These are phyloP conservation scores for Triticum dicoccoides DNA, from an alignment of 176 grass and related monocot species.

Conservation along the genomic window DNA sequence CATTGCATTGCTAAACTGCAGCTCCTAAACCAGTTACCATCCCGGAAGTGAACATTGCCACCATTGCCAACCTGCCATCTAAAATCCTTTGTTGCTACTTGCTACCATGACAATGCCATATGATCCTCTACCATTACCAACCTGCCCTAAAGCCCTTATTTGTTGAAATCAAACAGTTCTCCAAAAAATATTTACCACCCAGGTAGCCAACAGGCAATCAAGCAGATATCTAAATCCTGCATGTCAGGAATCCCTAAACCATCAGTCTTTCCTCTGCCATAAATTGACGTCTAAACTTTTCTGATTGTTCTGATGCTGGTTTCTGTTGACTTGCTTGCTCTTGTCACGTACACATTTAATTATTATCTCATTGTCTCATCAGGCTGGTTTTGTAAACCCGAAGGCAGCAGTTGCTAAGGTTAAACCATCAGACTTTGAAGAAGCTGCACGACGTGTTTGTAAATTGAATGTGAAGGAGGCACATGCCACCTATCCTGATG, in stretches of 20 bases:
- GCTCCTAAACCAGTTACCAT: background rate
- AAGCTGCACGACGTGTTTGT: constrained; percentile 77
- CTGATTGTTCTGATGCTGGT: background rate
- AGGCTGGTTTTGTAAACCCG: constrained; percentile 91
- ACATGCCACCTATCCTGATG: constrained; percentile 58
- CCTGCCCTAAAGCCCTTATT: background rate
- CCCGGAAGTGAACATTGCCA: background rate
- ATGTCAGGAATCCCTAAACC: background rate
- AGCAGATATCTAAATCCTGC: background rate
- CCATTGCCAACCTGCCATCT: background rate
- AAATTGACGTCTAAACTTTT: constrained; percentile 16
- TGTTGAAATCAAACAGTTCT: constrained; percentile 2
- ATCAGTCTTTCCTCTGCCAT: constrained; percentile 3
- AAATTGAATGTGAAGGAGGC: constrained; percentile 89
- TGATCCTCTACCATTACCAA: background rate
- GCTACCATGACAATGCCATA: background rate
- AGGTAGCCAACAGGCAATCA: background rate
- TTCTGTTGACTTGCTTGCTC: constrained; percentile 8
- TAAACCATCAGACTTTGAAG: constrained; percentile 83
- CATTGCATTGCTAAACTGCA: background rate
- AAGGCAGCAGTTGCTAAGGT: constrained; percentile 52
- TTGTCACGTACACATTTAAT: background rate
- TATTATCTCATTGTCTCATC: constrained; percentile 20
- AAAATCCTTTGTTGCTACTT: background rate
- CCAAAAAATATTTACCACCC: background rate